These are phyloP conservation scores for Phoenix dactylifera DNA, from an alignment of 176 grass and related monocot species.

Conservation along the genomic window DNA sequence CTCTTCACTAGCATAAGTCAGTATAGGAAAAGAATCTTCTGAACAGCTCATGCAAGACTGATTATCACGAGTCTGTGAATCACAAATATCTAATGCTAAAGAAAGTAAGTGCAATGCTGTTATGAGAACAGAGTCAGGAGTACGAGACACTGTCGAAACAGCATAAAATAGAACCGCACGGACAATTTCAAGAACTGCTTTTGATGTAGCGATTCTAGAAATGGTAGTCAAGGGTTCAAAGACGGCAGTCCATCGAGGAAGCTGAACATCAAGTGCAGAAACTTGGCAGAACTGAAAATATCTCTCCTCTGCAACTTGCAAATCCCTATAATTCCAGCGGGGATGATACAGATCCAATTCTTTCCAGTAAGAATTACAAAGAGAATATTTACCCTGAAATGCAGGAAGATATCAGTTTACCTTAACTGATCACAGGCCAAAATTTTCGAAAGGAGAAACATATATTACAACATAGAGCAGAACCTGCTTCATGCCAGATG, in stretches of 20 bases:
- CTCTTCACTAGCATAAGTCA: constrained; percentile 56
- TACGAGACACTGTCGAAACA: constrained; percentile 47
- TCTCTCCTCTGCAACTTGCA: constrained; percentile 97
- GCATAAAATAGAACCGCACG: constrained; percentile 80
- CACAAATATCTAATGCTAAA: constrained; percentile 79
- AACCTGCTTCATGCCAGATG: constrained; percentile 99
- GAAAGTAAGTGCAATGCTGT: constrained; percentile 72
- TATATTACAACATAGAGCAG: no score
- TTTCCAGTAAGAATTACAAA: constrained; percentile 79
- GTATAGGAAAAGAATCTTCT: constrained; percentile 43
- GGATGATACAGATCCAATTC: constrained; percentile 96
- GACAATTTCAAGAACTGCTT: constrained; percentile 66
- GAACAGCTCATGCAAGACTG: constrained; percentile 48
- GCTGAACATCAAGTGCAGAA: constrained; percentile 70
- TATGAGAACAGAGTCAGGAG: constrained; percentile 84
- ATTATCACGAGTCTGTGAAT: constrained; percentile 47
- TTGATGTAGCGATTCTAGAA: constrained; percentile 72
- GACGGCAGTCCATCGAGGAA: constrained; percentile 72
- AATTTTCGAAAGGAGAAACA: no score
- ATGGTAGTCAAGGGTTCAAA: constrained; percentile 56
- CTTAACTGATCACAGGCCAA: constrained; percentile 7
- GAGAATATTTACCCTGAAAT: constrained; percentile 83
- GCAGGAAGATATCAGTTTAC: neutral
- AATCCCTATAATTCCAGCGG: constrained; percentile 85
- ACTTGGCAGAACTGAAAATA: constrained; percentile 83